A percentile compares a stretch with the other conserved stretches of the same genome.
These are phyloP conservation scores for Fistulifera pelliculosa DNA, from an alignment of 108 stramenopile species.

Conservation along the genomic window DNA sequence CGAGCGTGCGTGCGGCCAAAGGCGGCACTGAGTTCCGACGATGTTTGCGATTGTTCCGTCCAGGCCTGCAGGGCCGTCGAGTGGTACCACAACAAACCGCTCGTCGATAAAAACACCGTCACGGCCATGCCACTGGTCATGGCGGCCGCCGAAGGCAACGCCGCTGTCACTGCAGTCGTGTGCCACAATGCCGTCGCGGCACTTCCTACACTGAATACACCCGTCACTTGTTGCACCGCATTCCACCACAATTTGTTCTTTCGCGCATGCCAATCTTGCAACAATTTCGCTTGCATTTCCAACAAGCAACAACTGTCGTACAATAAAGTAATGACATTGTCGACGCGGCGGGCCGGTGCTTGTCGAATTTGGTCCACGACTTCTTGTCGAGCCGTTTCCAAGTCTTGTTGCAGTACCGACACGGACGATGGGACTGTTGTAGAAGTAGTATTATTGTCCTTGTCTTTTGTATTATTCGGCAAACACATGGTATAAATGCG, in stretches of 20 bases:
- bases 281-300: slow-evolving; percentile 69
- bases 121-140: slow-evolving; percentile 50
- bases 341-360: slow-evolving; percentile 93
- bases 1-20: slow-evolving; percentile 74
- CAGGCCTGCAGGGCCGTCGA: slow-evolving; percentile 43
- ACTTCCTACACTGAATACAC: slow-evolving; percentile 24
- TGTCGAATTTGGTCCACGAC: slow-evolving; percentile 90
- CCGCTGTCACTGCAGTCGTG: slow-evolving; percentile 9
- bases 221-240: slow-evolving; percentile 11
- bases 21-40: slow-evolving; percentile 53
- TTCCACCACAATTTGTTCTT: slow-evolving; percentile 5
- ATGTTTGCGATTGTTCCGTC: slow-evolving; percentile 42
- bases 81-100: slow-evolving; percentile 73
- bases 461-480: slow-evolving; percentile 36
- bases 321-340: slow-evolving; percentile 96
- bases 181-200: neutral
- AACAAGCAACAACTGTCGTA: slow-evolving; percentile 82
- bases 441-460: neutral
- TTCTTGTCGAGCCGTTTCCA: slow-evolving; percentile 66
- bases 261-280: slow-evolving; percentile 27
- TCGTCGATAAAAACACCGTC: slow-evolving; percentile 57
- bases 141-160: slow-evolving; percentile 8
- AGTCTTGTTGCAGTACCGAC: neutral
- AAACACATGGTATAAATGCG: slow-evolving; percentile 99
- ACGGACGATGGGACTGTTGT: too few species aligned